Evolutionary conservation across 805 yeast species (phyloP).

Genomic region (Metschnikowia shivogae): DNA sequence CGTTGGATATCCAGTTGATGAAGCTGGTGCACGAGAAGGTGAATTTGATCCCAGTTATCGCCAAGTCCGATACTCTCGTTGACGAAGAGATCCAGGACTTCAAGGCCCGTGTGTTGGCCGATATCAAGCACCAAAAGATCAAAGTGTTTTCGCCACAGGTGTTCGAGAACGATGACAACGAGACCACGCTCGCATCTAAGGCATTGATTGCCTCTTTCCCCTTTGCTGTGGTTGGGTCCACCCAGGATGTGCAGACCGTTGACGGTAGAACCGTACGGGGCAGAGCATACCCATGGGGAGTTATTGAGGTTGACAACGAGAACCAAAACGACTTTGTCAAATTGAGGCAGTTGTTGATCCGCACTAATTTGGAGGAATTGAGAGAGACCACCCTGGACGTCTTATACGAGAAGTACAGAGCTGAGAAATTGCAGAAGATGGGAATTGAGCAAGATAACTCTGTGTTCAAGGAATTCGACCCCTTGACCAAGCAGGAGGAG

Average conservation of each 20-base stretch:
- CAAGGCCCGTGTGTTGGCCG: constrained; percentile 73
- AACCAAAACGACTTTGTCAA: constrained; percentile 88
- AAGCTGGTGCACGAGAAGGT: constrained; percentile 84
- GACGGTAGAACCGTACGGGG: constrained; percentile 87
- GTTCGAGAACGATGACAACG: constrained; percentile 83
- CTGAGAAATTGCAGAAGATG: constrained; percentile 69
- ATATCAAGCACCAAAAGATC: constrained; percentile 70
- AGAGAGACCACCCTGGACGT: constrained; percentile 75
- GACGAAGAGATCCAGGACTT: constrained; percentile 77
- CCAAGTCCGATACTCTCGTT: constrained; percentile 89
- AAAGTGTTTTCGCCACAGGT: constrained; percentile 69
- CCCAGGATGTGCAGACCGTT: constrained; percentile 57
- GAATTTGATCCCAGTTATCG: constrained; percentile 89
- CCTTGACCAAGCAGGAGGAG: constrained; percentile 86
- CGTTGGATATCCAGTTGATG: constrained; percentile 87
- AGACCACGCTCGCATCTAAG: constrained; percentile 60
- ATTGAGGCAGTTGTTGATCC: constrained; percentile 81
- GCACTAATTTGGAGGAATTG: constrained; percentile 90
- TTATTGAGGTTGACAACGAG: constrained; percentile 92
- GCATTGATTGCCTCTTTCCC: constrained; percentile 74
- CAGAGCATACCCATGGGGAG: constrained; percentile 95
- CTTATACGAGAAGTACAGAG: constrained; percentile 85
- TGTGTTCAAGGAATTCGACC: constrained; percentile 95
- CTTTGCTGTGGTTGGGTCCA: constrained; percentile 92
- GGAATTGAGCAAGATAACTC: constrained; percentile 90